Evolutionary conservation across 2,329 filamentous ascomycete genomes (phyloP), one percentile per base, ranked within the genome.

Genomic region (Aspergillus floridensis): DNA sequence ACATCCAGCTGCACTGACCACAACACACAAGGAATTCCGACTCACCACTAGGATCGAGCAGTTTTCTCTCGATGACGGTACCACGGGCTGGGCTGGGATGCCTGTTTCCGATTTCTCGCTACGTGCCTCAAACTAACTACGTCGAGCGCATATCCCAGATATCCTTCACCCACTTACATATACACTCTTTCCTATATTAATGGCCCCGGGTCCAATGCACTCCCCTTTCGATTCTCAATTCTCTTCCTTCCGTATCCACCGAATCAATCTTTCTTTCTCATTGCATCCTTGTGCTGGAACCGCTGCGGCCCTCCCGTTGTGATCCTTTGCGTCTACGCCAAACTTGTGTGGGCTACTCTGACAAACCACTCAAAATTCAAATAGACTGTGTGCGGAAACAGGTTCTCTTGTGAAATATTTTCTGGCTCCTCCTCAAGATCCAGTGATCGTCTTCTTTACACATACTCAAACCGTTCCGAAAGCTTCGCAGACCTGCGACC

Each of bases 11-110:
- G 38, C 12, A 16, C 44, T 31, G 21, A 52, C 49, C 14, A 49
- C n/a, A 41, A 22, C 52, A 56, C 22, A 50, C 14, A 31, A 49
- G 35, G 38, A 53, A 50, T 26, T 22, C 10, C n/a, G 6, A 16
- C 35, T 46, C 52, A 48, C 58, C 55, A 58, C 41, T 55, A 26
- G 41, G 48, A 49, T 55, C 38, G 49, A 48, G 32, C 48, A 44
- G 12, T 62, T 51, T 49, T 51, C 62, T 53, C 58, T 66, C 55
- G 54, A 66, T 59, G 61, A 59, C 58, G 59, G 59, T 57, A 53
- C 64, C 64, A 66, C 56, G 61, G 64, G 56, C 52, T 56, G 61
- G 64, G 56, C 52, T 59, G 57, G 53, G 59, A 56, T 16, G 38
- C 19, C 16, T 44, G 38, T 44, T 44, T 6, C 38, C 16, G 6